Conservation (phyloP, 768 basidiomycete genomes). For the Favolaschia claudopus region DNA sequence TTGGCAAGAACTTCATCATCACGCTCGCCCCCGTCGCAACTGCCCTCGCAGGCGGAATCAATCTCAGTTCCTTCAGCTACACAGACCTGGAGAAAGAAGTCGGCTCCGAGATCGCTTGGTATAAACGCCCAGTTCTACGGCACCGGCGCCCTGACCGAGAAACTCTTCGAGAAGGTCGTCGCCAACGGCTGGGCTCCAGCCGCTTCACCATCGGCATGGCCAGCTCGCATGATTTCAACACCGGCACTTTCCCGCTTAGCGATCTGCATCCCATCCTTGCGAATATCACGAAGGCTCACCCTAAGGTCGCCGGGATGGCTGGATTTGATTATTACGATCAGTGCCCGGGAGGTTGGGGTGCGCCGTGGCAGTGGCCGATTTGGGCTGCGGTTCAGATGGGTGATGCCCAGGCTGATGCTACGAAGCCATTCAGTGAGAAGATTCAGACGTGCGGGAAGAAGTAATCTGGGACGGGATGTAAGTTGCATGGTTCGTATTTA, state of each 20-base stretch:
- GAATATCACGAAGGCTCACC: background rate
- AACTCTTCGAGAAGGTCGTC: background rate
- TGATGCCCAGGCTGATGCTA: background rate
- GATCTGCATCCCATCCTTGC: background rate
- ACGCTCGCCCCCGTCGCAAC: conserved; percentile 3
- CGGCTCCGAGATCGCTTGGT: background rate
- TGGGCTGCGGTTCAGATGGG: background rate
- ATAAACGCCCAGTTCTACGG: conserved; percentile 7
- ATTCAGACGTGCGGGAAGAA: background rate
- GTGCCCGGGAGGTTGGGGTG: background rate
- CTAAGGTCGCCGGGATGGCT: background rate
- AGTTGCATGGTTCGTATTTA: no score
- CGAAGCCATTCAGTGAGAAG: background rate
- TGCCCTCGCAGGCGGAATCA: background rate
- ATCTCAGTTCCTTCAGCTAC: background rate
- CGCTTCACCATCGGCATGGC: background rate
- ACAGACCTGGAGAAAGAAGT: background rate
- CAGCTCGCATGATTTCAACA: background rate
- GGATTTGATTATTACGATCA: background rate
- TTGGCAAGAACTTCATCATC: conserved; percentile 1
- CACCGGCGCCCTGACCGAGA: background rate
- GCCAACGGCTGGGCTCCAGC: background rate
- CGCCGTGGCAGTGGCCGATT: background rate
- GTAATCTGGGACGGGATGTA: no score
- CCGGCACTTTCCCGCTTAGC: background rate